These are phyloP conservation scores for Capsella rubella DNA, from an alignment of 441 rosid genomes.

Conservation along the genomic window DNA sequence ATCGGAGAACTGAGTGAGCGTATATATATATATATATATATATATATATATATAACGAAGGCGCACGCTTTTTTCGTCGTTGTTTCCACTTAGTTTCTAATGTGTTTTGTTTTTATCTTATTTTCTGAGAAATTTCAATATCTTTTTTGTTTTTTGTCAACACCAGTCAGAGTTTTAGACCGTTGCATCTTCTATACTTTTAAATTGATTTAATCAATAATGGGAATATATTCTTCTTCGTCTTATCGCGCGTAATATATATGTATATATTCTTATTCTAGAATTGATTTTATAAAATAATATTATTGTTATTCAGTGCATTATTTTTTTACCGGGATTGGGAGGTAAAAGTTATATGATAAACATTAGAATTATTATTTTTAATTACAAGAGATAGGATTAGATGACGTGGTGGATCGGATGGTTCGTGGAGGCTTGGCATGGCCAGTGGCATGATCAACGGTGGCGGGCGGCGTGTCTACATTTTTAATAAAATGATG, in stretches of 20 bases:
- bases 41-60: not conserved
- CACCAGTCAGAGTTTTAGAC: not conserved
- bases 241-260: not conserved
- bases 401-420: slow-evolving; percentile 9
- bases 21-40: not conserved
- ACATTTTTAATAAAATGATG: not conserved
- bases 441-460: slow-evolving; percentile 33
- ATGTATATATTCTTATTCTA: slow-evolving; percentile 1
- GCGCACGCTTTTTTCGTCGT: not conserved
- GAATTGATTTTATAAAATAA: not conserved
- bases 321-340: not conserved
- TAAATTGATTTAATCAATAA: not conserved
- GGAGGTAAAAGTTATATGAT: not conserved
- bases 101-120: not conserved
- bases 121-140: slow-evolving; percentile 16
- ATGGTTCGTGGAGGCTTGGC: slow-evolving; percentile 14
- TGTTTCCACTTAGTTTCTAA: slow-evolving; percentile 24
- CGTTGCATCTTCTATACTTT: not conserved
- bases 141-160: not conserved
- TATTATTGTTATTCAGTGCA: slow-evolving; percentile 2
- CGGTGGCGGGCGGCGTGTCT: slow-evolving; percentile 16
- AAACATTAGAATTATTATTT: not conserved
- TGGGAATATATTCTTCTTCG: not conserved
- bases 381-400: not conserved
- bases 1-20: not conserved